phyloP scores from a whole-genome alignment of 257 asterid species.

The Petunia axillaris region DNA sequence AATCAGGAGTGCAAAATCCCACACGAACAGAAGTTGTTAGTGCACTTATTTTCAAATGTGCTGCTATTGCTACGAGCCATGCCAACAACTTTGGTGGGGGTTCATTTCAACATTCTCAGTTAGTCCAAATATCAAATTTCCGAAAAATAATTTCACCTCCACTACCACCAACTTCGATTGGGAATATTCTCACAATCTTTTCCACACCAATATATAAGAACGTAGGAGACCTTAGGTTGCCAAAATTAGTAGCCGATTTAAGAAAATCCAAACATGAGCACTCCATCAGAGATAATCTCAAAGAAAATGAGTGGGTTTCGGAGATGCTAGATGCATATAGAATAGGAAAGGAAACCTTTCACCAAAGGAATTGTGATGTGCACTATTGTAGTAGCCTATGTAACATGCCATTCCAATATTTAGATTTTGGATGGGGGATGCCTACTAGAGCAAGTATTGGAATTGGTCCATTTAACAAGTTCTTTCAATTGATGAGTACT shows the following conservation, averaged over 20 bases:
- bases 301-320: not conserved
- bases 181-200: not conserved
- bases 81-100: not conserved
- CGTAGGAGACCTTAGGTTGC: no score
- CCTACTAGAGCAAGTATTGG: not conserved
- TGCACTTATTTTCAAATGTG: not conserved
- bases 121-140: not conserved
- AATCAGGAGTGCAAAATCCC: constrained; percentile 8
- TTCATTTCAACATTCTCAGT: not conserved
- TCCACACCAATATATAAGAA: not conserved
- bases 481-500: not conserved
- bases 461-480: not conserved
- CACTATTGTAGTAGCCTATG: not conserved
- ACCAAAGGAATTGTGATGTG: not conserved
- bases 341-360: not conserved
- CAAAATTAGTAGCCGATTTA: no score
- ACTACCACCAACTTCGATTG: not conserved
- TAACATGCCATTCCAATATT: not conserved
- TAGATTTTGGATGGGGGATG: constrained; percentile 25
- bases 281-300: not conserved
- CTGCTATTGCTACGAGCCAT: not conserved
- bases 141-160: not conserved
- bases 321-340: not conserved
- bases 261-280: no score
- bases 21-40: not conserved